Base-by-base conservation (phyloP, 23 red algal genomes). In the Gracilaria gracilis region DNA sequence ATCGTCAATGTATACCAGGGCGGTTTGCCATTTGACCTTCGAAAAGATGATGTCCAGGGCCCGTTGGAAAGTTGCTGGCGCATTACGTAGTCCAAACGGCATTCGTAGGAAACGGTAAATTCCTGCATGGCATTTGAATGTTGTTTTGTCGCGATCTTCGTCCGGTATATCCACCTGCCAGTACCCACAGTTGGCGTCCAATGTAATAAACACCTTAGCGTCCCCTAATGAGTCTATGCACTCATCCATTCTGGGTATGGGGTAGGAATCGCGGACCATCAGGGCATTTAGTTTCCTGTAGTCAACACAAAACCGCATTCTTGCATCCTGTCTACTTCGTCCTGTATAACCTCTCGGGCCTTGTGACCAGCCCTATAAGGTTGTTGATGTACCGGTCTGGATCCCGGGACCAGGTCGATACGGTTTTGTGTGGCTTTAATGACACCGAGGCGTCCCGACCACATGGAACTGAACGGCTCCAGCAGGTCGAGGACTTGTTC, bases 231-330 rank as follows among this genome's bases (percentile, higher is more conserved):
- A 87, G 64, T 87, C 83, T 21, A 87, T 69, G 20, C 53, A 87
- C 25, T 76, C 83, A 75, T 87, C 83, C 62, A 75, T 87, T 37
- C 83, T n/a, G 24, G 83, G 83, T 65, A 87, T 72, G 6, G 81
- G 81, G 32, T 70, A 85, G 2, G 32, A 39, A 40, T 85, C 81
- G 6, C 81, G 13, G 3, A 61, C 61, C 54, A 20, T 85, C 20
- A 85, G 11, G 81, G 37, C 54, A 61, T 85, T 85, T 24, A 85
- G 59, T 11, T 44, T 33, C 48, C 48, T 32, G n/a, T n/a, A n/a
- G n/a, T n/a, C n/a, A n/a, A n/a, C n/a, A n/a, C n/a, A n/a, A n/a
- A n/a, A n/a, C n/a, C 3, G 23, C 67, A 74, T 42, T 58, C 55
- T 4, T 0, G 4, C 77, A 81, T 81, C 51, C 28, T 81, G 7